Base-by-base conservation (phyloP, 306 rosid species). In the Vigna trinervia region DNA sequence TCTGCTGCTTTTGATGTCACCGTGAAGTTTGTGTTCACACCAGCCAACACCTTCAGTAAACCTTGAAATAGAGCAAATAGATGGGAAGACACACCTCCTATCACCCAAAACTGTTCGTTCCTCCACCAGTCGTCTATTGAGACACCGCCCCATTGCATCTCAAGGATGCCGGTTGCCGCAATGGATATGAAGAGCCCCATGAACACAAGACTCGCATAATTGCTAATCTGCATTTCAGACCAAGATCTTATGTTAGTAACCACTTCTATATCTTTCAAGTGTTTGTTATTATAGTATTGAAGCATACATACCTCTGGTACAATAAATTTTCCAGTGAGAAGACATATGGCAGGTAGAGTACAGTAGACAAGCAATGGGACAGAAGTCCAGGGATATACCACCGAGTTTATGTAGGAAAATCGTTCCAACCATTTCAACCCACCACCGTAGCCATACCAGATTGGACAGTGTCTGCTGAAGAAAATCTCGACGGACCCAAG, bases 141-240 rank as follows among this genome's bases (percentile, higher is more conserved):
- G 2, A 95, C 96, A 46, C 94, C 94, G 4, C 99, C 99, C 99
- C 97, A 95, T 47, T 88, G 97, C 97, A 95, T 95, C 92, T 95
- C 97, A 2, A 92, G 96, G 78, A 95, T 87, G 74, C 99, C 85
- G 2, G 97, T 95, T 20, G 92, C 96, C 15, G 97, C 97, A 12
- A 95, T 95, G 26, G 97, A 95, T 68, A 92, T 78, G 89, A 95
- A 95, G 86, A 95, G 96, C 32, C 87, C 94, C 82, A 95, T 95
- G 86, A 95, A 95, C 69, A 95, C 78, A 32, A 95, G 43, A 84
- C 97, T 92, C 4, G 99, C 99, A 78, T 90, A 95, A 86, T 95
- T 95, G 90, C 97, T 92, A 51, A 95, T 95, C 99, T 95, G 95
- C 83, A 87, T 7, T 41, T 32, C 7, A 66, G 17, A 70, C 28